Evolutionary conservation across 371 early-diverging fungal genomes (phyloP).

Genomic region (Lichtheimia hyalospora): DNA sequence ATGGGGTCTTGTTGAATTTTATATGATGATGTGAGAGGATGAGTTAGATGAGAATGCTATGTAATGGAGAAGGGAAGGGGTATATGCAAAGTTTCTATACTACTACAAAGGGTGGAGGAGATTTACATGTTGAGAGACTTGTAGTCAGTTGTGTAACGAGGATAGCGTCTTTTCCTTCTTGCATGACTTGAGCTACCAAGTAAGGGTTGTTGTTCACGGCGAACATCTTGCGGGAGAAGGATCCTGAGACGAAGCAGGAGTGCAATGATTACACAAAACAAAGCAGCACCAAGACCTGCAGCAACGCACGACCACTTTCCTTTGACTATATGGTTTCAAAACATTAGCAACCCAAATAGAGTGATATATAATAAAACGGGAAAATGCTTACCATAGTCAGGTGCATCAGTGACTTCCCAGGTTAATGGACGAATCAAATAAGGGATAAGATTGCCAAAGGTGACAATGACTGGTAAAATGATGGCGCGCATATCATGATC

Average conservation of each 20-base stretch:
- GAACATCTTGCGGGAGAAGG: slow-evolving; percentile 4
- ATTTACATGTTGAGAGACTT: no score
- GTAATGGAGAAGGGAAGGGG: no score
- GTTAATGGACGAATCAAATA: slow-evolving; percentile 4
- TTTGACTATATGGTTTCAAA: neutral
- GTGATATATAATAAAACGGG: neutral
- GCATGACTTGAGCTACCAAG: neutral
- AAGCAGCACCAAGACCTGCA: slow-evolving; percentile 6
- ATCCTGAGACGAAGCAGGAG: neutral
- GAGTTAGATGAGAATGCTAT: no score
- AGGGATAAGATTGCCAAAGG: slow-evolving; percentile 5
- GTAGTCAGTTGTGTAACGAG: no score
- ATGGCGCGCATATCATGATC: slow-evolving; percentile 8
- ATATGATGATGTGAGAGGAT: no score
- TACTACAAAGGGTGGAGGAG: no score
- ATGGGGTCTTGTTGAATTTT: no score
- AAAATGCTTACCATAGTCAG: slow-evolving; percentile 6
- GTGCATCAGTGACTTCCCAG: slow-evolving; percentile 11
- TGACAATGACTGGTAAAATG: slow-evolving; percentile 2
- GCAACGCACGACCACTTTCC: neutral
- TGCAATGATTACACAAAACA: slow-evolving; percentile 1
- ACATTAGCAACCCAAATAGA: neutral
- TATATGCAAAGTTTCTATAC: no score
- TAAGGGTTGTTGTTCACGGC: slow-evolving; percentile 2
- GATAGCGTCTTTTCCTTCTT: no score